Evolutionary conservation across 2,329 filamentous ascomycete species (phyloP), one percentile per base, ranked within the genome.

Genomic region (Cytospora mali): DNA sequence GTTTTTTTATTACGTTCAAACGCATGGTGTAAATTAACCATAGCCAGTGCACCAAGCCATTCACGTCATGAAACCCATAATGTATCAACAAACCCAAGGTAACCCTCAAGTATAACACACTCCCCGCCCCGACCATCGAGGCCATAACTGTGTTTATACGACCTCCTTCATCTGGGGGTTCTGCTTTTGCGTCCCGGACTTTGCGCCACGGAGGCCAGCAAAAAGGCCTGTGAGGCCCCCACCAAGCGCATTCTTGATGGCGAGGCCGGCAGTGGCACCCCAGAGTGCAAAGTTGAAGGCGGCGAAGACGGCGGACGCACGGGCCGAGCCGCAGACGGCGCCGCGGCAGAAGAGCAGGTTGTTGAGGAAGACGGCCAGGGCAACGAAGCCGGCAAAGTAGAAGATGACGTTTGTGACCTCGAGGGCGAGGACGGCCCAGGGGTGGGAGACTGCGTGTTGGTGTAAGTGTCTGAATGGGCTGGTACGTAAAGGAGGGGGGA

Each of bases 321-420:
- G 81, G 48, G 83, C 84, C 14, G 81, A 79, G 27, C 76, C 76
- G 75, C 86, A 88, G 28, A 87, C 82, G 42, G 75, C 76, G 49
- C 85, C 85, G 29, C 78, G 76, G 74, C 85, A 88, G 75, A 85
- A 84, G 61, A 81, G 73, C 55, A 88, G 75, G 58, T 76, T 75
- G 70, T 78, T 76, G 66, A 88, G 79, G 74, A 86, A 87, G 66
- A 83, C 79, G 50, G 82, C 77, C 23, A 87, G 78, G 11, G 83
- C 83, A 68, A 86, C 78, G 74, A 87, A 87, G 61, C 84, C 84
- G 23, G 79, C 76, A 71, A 88, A 84, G 75, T 85, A 86, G 70
- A 87, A 81, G 61, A 86, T 66, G 5, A 79, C 75, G 71, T 86
- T 87, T 68, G 77, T 60, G 35, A 75, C 69, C 68, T 87, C 84